Conservation (phyloP, 2,329 filamentous ascomycete species). For the Colletotrichum sp. region DNA sequence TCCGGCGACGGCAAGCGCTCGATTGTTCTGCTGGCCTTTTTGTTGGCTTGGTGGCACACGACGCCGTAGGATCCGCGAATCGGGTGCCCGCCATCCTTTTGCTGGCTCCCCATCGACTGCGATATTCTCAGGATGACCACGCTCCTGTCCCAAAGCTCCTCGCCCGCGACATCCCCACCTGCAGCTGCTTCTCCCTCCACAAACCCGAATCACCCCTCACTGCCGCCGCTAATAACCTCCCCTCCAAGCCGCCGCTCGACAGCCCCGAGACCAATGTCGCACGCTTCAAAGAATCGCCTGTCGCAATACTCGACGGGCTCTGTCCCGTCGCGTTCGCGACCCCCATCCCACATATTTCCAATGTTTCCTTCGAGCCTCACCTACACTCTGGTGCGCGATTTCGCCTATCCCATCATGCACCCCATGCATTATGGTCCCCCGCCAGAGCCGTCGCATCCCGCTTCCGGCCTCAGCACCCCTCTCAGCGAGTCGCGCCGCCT, state of each 20-base stretch:
- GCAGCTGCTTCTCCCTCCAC: constrained; percentile 47
- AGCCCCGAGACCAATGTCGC: constrained; percentile 72
- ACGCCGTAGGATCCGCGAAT: constrained; percentile 19
- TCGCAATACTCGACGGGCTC: constrained; percentile 84
- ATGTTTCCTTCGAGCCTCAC: constrained; percentile 84
- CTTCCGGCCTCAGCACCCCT: constrained; percentile 84
- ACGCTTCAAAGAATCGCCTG: constrained; percentile 80
- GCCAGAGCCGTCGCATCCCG: constrained; percentile 71
- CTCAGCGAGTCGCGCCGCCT: constrained; percentile 79
- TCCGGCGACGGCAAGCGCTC: neutral
- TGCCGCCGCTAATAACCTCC: constrained; percentile 64
- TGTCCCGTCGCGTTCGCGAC: constrained; percentile 73
- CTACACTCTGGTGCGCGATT: constrained; percentile 93
- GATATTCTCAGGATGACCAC: constrained; percentile 45
- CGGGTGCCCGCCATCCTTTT: constrained; percentile 28
- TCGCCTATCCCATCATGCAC: constrained; percentile 84
- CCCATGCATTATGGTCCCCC: constrained; percentile 95
- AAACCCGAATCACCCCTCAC: constrained; percentile 58
- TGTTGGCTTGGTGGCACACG: constrained; percentile 11
- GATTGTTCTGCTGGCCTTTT: neutral
- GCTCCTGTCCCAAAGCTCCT: constrained; percentile 63
- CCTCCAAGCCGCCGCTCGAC: constrained; percentile 63
- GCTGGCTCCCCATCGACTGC: constrained; percentile 24
- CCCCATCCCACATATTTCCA: constrained; percentile 81
- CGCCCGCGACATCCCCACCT: constrained; percentile 59